A percentile compares a stretch with the other conserved stretches of the same genome.
Evolutionary conservation across 2,329 filamentous ascomycete genomes (phyloP).

Genomic region (Orbilia javanica): DNA sequence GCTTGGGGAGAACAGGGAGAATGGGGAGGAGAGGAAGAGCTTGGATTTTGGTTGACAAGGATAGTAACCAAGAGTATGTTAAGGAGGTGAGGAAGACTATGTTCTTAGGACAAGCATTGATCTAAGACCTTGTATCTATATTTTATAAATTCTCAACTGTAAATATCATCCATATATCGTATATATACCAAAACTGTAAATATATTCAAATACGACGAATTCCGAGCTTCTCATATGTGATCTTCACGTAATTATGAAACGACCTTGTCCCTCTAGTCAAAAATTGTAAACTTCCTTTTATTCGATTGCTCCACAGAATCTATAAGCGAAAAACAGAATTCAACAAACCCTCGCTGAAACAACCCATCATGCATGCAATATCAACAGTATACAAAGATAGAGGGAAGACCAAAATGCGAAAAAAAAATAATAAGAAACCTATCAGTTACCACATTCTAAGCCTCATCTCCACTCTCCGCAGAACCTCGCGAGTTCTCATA

Average conservation of each 20-base stretch:
- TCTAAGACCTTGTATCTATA: constrained; percentile 16
- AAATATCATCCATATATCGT: not conserved
- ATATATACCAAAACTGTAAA: constrained; percentile 34
- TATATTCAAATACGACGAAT: not conserved
- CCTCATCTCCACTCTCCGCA: not conserved
- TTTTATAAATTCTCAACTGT: constrained; percentile 12
- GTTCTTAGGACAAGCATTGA: constrained; percentile 53
- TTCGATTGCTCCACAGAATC: not conserved
- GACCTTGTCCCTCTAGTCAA: no score
- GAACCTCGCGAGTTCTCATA: constrained; percentile 25
- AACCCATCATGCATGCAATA: not conserved
- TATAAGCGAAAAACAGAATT: constrained; percentile 1
- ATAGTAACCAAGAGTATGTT: constrained; percentile 88
- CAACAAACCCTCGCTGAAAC: not conserved
- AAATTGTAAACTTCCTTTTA: not conserved
- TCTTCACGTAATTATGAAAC: no score
- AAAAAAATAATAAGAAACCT: not conserved
- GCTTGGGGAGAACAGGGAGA: constrained; percentile 87
- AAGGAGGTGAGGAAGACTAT: constrained; percentile 72
- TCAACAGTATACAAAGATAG: not conserved
- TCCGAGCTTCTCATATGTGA: no score
- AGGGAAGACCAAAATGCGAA: not conserved
- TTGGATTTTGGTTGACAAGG: constrained; percentile 88
- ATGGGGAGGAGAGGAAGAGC: constrained; percentile 93
- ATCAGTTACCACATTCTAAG: not conserved